Conservation (phyloP, 495 filamentous ascomycete species). For the Halenospora varia region DNA sequence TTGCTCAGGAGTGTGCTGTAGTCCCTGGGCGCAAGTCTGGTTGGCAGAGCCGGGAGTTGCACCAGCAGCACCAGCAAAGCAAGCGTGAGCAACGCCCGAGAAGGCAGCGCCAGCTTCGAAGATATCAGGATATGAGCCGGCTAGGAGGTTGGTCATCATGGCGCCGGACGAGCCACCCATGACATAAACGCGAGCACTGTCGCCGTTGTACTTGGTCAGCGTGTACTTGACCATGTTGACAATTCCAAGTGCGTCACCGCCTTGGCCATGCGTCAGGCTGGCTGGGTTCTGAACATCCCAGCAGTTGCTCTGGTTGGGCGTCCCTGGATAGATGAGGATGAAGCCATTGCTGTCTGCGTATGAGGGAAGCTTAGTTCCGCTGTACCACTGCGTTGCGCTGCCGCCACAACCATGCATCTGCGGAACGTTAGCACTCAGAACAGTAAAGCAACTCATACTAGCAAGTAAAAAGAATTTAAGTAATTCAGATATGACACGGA, state of each 20-base stretch:
- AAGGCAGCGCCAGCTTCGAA: conserved; percentile 53
- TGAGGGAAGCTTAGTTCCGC: conserved; percentile 30
- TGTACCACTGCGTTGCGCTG: conserved; percentile 30
- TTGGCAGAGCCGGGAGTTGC: conserved; percentile 39
- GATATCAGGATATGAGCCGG: conserved; percentile 52
- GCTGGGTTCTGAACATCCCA: conserved; percentile 48
- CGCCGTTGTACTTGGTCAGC: conserved; percentile 41
- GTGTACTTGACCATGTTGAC: conserved; percentile 54
- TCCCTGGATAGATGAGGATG: conserved; percentile 50
- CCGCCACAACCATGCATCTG: conserved; percentile 36
- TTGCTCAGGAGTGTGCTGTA: conserved; percentile 40
- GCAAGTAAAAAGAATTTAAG: no score
- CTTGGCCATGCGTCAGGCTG: conserved; percentile 47
- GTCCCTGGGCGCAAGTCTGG: conserved; percentile 48
- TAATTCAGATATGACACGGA: no score
- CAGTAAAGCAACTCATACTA: no score
- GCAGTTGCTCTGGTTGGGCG: conserved; percentile 45
- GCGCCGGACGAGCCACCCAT: conserved; percentile 51
- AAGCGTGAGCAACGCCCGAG: conserved; percentile 49
- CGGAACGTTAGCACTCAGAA: neutral
- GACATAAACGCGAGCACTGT: conserved; percentile 43
- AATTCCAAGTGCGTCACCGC: conserved; percentile 49
- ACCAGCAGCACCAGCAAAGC: conserved; percentile 36
- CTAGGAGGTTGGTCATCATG: conserved; percentile 59
- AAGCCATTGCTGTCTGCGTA: conserved; percentile 46